Evolutionary conservation across 305 asterid genomes (phyloP).

Genomic region (Rubia tinctorum): DNA sequence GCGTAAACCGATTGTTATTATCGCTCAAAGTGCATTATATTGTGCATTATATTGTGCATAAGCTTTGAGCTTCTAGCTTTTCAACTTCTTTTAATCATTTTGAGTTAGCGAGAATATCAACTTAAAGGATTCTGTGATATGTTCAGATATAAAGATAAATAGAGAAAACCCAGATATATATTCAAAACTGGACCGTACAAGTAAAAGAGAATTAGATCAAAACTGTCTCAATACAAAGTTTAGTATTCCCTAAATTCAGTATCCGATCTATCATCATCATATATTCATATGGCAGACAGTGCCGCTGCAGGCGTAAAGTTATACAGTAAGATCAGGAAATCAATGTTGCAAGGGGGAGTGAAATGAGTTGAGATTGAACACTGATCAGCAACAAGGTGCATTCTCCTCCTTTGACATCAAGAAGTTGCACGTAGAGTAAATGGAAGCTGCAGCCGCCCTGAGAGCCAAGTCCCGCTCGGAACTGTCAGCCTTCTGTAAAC

Average conservation of each 20-base stretch:
- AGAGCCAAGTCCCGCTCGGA: constrained; percentile 63
- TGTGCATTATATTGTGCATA: too few species aligned
- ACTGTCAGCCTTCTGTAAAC: constrained; percentile 40
- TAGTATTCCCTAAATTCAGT: background rate
- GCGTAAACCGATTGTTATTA: too few species aligned
- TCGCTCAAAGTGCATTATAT: too few species aligned
- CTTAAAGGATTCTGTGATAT: background rate
- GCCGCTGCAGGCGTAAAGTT: background rate
- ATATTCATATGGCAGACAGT: background rate
- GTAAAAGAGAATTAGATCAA: background rate
- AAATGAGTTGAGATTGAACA: constrained; percentile 11
- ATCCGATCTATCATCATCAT: background rate
- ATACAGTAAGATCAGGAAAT: constrained; percentile 15
- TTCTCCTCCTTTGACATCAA: constrained; percentile 60
- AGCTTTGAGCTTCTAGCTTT: background rate
- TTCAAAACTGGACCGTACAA: background rate
- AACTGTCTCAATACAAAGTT: constrained; percentile 5
- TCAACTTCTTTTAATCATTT: background rate
- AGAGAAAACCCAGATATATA: background rate
- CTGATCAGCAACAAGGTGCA: constrained; percentile 34
- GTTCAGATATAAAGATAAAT: background rate
- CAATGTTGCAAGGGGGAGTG: constrained; percentile 10
- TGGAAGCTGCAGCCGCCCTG: constrained; percentile 89
- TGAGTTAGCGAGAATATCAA: background rate
- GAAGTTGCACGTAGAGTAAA: constrained; percentile 87